Percentiles rank a stretch among this genome's conserved stretches.
Evolutionary conservation across 2,329 filamentous ascomycete genomes (phyloP).

Genomic region (Dactylellina haptotyla): DNA sequence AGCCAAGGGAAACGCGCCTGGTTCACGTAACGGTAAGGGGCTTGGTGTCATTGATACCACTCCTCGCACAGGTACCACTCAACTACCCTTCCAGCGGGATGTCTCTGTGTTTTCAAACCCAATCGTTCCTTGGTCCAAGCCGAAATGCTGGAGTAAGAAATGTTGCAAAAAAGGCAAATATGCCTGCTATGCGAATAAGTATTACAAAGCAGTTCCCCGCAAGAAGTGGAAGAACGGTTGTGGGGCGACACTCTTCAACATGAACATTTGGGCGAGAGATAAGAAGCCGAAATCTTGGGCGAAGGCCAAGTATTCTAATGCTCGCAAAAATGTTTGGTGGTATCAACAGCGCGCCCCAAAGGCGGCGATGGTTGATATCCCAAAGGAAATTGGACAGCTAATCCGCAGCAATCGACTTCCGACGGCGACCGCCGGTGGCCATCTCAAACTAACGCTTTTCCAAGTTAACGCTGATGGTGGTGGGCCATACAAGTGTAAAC

Average conservation of each 20-base stretch:
- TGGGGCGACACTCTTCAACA: slow-evolving; percentile 1
- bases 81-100: slow-evolving; percentile 14
- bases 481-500: background rate
- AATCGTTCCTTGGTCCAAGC: background rate
- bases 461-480: background rate
- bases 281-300: background rate
- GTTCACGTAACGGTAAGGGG: background rate
- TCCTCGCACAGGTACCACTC: background rate
- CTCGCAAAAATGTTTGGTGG: slow-evolving; percentile 5
- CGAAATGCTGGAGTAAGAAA: background rate
- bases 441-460: background rate
- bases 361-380: background rate
- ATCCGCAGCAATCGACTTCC: background rate
- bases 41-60: background rate
- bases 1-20: background rate
- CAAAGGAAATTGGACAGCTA: background rate
- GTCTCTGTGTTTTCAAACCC: background rate
- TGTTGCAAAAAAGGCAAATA: slow-evolving; percentile 2
- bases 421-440: background rate
- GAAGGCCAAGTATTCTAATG: background rate
- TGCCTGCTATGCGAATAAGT: background rate
- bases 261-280: background rate
- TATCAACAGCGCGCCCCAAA: background rate
- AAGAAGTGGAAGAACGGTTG: background rate
- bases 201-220: background rate